Percentiles rank a stretch among this genome's conserved stretches.
phyloP scores from a whole-genome alignment of 2,329 filamentous ascomycete genomes.

The Fusarium coffeatum region DNA sequence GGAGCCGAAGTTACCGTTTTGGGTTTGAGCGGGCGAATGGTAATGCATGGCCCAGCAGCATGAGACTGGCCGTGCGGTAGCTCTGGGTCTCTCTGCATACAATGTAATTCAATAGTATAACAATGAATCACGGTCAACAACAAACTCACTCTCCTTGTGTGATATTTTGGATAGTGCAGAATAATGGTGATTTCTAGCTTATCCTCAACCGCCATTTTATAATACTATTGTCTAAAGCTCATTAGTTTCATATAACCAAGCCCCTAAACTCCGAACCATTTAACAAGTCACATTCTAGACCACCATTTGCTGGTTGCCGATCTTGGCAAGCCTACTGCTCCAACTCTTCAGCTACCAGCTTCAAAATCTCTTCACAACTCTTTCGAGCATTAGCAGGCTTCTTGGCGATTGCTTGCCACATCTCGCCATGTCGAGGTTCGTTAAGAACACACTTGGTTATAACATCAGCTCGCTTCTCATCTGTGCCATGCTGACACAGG shows the following conservation, averaged over 20 bases:
- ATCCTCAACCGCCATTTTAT: not conserved
- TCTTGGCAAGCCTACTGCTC: conserved; percentile 41
- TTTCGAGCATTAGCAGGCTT: conserved; percentile 83
- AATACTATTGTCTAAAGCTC: conserved; percentile 28
- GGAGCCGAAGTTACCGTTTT: conserved; percentile 17
- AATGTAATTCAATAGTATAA: conserved; percentile 34
- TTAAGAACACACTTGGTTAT: conserved; percentile 81
- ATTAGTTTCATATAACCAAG: conserved; percentile 22
- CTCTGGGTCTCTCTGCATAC: conserved; percentile 16
- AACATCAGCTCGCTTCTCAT: conserved; percentile 90
- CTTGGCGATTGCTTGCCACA: conserved; percentile 89
- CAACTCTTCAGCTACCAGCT: conserved; percentile 72
- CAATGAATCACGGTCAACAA: conserved; percentile 27
- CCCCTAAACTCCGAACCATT: conserved; percentile 27
- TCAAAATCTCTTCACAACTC: conserved; percentile 82
- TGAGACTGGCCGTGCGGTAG: conserved; percentile 19
- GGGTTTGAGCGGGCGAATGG: conserved; percentile 25
- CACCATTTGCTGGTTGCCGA: not conserved
- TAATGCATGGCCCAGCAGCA: conserved; percentile 16
- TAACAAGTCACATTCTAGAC: conserved; percentile 4
- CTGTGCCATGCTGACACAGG: conserved; percentile 88
- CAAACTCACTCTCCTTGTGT: not conserved
- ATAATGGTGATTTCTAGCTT: not conserved
- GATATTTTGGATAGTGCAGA: not conserved
- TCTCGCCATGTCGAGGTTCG: conserved; percentile 92